A percentile compares a stretch with the other conserved stretches of the same genome.
phyloP scores from a whole-genome alignment of 1,139 yeast genomes.

The Pichia sp. region DNA sequence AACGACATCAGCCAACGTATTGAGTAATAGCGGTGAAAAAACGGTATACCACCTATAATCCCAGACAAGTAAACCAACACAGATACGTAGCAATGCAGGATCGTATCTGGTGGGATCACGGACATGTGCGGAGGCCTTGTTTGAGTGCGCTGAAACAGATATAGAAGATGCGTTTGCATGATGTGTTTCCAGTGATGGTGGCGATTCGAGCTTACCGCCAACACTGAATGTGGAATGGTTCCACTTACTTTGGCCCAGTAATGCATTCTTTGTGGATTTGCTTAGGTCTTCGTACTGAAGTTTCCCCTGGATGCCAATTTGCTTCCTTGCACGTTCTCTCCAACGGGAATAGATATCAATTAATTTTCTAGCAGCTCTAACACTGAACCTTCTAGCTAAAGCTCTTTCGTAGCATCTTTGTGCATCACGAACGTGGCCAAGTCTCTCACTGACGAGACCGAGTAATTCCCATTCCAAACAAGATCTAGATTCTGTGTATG shows the following conservation, averaged over 20 bases:
- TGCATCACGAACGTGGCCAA: constrained; percentile 51
- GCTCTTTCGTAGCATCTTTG: constrained; percentile 59
- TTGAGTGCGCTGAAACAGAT: too few relatives aligned
- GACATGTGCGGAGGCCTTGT: too few relatives aligned
- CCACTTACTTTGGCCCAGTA: constrained; percentile 7
- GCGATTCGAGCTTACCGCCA: not conserved
- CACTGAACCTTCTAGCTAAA: constrained; percentile 55
- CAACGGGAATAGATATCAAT: constrained; percentile 49
- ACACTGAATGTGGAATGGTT: constrained; percentile 1
- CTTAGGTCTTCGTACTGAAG: too few relatives aligned
- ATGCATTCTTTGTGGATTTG: not conserved
- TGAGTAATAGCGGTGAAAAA: constrained; percentile 62
- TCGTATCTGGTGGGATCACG: constrained; percentile 11
- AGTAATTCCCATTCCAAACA: constrained; percentile 56
- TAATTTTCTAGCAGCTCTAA: constrained; percentile 70
- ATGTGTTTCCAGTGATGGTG: too few relatives aligned
- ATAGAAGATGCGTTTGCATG: too few relatives aligned
- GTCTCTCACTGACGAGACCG: constrained; percentile 46
- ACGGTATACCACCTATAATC: constrained; percentile 97
- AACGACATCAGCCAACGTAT: constrained; percentile 52
- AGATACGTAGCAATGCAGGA: constrained; percentile 27
- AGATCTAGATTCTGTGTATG: constrained; percentile 22
- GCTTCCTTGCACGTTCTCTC: constrained; percentile 22
- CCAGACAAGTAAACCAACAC: constrained; percentile 83
- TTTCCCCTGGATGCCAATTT: constrained; percentile 7